Base-by-base conservation (phyloP, 169 alveolate genomes). In the Theileria annulata region DNA sequence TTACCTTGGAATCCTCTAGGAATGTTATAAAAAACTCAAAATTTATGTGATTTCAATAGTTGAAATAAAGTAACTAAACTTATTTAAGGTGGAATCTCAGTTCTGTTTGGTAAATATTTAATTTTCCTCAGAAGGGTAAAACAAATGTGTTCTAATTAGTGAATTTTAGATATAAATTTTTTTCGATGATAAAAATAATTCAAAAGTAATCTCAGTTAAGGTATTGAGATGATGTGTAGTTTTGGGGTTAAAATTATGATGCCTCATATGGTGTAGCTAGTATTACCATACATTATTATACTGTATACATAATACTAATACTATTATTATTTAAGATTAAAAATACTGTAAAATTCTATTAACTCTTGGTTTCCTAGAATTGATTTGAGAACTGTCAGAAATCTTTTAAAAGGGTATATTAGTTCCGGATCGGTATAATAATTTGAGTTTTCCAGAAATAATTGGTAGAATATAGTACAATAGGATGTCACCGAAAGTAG, bases 401-500 rank as follows among this genome's bases (percentile, higher is more conserved):
- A 42, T 42, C 13, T 12, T 10, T 42, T 42, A 42, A 42, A 42
- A 42, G 51, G 6, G 13, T 3, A 42, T 42, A 42, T 3, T 8
- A 17, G 13, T 42, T 42, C 51, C 13, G 51, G 51, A 42, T 42
- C 13, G 1, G 3, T 12, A 42, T 42, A 42, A 42, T 42, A 42
- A 8, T 42, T 8, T 3, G 15, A 8, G 13, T 42, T 42, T 42
- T 42, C 51, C 17, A 10, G 13, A 42, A 42, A 42, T 42, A 42
- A 42, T 42, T 42, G 51, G 51, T 42, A 42, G 51, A 42, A 8
- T 42, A 62, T 21, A 62, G 31, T 62, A 62, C 23, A n/a, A 30
- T n/a, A 62, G 37, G 37, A 90, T 90, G 94, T 48, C 64, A 48
- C 23, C 84, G 48, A 64, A 71, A 21, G 93, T 94, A 63, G 88